These are phyloP conservation scores for Lactarius trivialis DNA, from an alignment of 768 basidiomycete species.

Conservation along the genomic window DNA sequence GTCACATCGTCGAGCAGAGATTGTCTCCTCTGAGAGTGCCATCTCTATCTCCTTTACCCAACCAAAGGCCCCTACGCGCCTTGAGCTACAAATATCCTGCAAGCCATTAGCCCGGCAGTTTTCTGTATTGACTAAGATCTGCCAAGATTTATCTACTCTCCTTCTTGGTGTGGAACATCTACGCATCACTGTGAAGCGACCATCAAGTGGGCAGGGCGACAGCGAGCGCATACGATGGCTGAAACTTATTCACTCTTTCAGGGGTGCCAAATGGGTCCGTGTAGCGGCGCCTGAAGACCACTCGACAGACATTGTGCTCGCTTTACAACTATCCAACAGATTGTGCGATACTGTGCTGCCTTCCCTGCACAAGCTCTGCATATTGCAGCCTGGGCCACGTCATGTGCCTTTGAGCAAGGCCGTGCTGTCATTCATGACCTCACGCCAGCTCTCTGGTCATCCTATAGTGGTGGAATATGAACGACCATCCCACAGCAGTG, in stretches of 20 bases:
- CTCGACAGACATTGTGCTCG: neutral
- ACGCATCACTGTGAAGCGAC: neutral
- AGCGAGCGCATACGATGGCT: neutral
- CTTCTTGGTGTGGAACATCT: neutral
- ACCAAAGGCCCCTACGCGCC: neutral
- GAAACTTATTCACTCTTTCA: neutral
- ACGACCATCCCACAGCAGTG: neutral
- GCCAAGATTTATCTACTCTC: neutral
- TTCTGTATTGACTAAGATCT: neutral
- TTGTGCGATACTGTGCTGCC: neutral
- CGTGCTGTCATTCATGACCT: neutral
- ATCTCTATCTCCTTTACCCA: neutral
- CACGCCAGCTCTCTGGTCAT: no score
- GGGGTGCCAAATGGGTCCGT: neutral
- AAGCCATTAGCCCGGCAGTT: neutral
- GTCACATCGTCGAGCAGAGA: neutral
- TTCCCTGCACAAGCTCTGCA: neutral
- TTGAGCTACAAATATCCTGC: neutral
- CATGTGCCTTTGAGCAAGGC: neutral
- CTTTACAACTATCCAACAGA: neutral
- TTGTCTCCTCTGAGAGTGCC: neutral
- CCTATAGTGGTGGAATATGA: no score
- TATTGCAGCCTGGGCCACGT: no score
- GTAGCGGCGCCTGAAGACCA: neutral
- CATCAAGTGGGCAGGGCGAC: neutral